phyloP scores from a whole-genome alignment of 306 rosid species.

The Castanea mollissima region DNA sequence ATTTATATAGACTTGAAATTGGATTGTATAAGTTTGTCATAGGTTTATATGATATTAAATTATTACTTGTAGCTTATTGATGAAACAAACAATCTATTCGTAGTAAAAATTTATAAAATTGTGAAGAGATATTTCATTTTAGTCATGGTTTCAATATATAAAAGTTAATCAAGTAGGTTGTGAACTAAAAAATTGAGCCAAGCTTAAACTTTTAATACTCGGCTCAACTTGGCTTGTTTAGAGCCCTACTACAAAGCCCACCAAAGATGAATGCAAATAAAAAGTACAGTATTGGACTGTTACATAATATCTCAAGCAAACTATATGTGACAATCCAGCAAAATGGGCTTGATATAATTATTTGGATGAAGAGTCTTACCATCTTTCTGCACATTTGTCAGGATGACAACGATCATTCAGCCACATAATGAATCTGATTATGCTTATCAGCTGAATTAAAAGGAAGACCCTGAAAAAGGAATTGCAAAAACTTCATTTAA shows the following conservation, averaged over 20 bases:
- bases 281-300: background rate
- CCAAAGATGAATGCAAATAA: background rate
- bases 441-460: conserved; percentile 84
- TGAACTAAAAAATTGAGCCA: too few species aligned
- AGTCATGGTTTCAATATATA: too few species aligned
- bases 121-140: too few species aligned
- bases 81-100: too few species aligned
- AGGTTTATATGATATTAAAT: too few species aligned
- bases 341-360: conserved; percentile 12
- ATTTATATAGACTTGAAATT: too few species aligned
- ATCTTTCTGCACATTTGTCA: conserved; percentile 68
- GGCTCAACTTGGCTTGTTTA: too few species aligned
- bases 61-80: too few species aligned
- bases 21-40: too few species aligned
- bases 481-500: conserved; percentile 11
- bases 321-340: background rate
- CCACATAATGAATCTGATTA: conserved; percentile 90
- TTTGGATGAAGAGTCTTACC: conserved; percentile 48
- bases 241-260: background rate
- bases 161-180: too few species aligned
- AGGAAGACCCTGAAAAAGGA: conserved; percentile 83
- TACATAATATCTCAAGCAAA: conserved; percentile 8
- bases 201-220: too few species aligned
- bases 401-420: conserved; percentile 61
- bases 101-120: too few species aligned